These are phyloP conservation scores for Mallotus japonicus DNA, from an alignment of 441 rosid genomes.

Conservation along the genomic window DNA sequence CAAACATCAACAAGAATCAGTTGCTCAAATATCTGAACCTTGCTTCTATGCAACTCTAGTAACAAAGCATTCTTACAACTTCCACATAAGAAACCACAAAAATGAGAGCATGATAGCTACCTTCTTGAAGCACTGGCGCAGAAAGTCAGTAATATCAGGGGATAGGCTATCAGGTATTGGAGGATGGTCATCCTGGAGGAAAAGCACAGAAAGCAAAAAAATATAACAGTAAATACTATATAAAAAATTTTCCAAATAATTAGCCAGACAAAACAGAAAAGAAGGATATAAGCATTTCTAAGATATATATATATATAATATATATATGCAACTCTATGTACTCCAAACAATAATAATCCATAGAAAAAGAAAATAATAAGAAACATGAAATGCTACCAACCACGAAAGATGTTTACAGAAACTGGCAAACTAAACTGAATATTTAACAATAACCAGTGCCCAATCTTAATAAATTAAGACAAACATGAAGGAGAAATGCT, in stretches of 20 bases:
- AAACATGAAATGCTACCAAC: background rate
- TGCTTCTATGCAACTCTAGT: background rate
- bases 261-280: background rate
- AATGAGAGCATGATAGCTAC: constrained; percentile 30
- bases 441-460: constrained; percentile 20
- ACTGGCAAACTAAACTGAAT: background rate
- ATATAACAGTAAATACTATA: too few relatives aligned
- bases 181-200: constrained; percentile 82
- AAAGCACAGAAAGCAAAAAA: constrained; percentile 7
- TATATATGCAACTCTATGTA: too few relatives aligned
- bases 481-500: constrained; percentile 12
- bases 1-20: background rate
- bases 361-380: too few relatives aligned
- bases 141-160: constrained; percentile 90
- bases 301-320: background rate
- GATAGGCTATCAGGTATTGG: constrained; percentile 97
- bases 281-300: background rate
- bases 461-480: constrained; percentile 11
- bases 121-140: constrained; percentile 96
- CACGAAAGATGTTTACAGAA: background rate
- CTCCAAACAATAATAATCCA: too few relatives aligned
- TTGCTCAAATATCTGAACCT: background rate
- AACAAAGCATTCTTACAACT: background rate
- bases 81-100: background rate
- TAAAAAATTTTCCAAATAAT: background rate